Percentiles rank a stretch among this genome's conserved stretches.
Conservation (phyloP, 129 eudicot genomes). For the Oenanthe sinensis region DNA sequence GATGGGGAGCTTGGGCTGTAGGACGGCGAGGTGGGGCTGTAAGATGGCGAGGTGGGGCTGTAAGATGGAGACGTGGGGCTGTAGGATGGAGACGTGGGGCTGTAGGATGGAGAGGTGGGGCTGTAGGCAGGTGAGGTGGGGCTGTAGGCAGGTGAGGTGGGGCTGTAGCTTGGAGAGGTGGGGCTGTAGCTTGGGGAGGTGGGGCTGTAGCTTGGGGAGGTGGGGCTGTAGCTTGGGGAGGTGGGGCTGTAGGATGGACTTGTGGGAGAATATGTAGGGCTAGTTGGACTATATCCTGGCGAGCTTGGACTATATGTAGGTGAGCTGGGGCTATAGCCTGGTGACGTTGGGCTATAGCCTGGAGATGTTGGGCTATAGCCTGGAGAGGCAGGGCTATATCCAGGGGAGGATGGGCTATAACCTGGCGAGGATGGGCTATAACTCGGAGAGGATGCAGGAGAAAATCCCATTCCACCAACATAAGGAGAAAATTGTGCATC, state of each 20-base stretch:
- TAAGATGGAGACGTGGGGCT: conserved; percentile 84
- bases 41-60: conserved; percentile 76
- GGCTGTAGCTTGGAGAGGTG: conserved; percentile 78
- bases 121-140: conserved; percentile 86
- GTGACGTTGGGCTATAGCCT: conserved; percentile 63
- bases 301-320: conserved; percentile 93
- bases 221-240: conserved; percentile 63
- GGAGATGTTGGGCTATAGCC: conserved; percentile 79
- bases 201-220: conserved; percentile 62
- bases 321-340: conserved; percentile 76
- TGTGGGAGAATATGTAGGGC: conserved; percentile 79
- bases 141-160: conserved; percentile 78
- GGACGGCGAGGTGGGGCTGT: conserved; percentile 77
- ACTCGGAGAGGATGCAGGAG: conserved; percentile 77
- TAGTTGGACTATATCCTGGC: conserved; percentile 74
- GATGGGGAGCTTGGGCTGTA: conserved; percentile 89
- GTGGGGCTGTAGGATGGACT: conserved; percentile 81
- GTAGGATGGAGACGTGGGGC: conserved; percentile 83
- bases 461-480: conserved; percentile 88
- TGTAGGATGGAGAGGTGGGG: conserved; percentile 79
- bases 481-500: conserved; percentile 89
- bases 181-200: conserved; percentile 66
- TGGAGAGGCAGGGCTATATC: conserved; percentile 80
- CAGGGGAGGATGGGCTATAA: conserved; percentile 77
- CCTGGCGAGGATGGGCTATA: conserved; percentile 81